Base-by-base conservation (phyloP, 495 filamentous ascomycete genomes). In the Neurospora sp. region DNA sequence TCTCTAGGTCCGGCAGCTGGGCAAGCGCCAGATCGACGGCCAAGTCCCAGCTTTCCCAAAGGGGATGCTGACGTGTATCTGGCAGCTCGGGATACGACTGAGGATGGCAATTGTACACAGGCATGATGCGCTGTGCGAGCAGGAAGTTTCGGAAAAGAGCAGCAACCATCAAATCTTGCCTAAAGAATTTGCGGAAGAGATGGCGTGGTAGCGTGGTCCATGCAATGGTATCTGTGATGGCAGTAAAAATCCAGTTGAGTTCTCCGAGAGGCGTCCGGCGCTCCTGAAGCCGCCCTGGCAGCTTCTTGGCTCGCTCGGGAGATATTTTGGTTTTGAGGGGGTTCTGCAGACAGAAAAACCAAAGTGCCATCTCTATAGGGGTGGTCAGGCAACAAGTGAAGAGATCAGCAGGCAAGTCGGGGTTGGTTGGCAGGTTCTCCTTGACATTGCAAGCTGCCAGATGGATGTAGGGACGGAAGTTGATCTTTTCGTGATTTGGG, bases 181-280 rank as follows among this genome's bases (percentile, higher is more conserved):
- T 85, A 79, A 98, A 99, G 69, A 98, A 92, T 77, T 96, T 96
- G 82, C 96, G 95, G 82, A 99, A 99, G 20, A 97, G 83, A 18
- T 93, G 88, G 4, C 94, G 90, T 9, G 94, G 92, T 12, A 99
- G 83, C 4, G 91, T 93, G 68, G 97, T 98, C 96, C 96, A 99
- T 8, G 96, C 96, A 78, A 99, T 99, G 1, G 96, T 98, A 80
- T 99, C 96, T 2, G 96, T 99, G 72, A 99, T 98, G 16, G 96
- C 96, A 2, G 96, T 99, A 76, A 99, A 97, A 31, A 99, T 99
- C 96, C 96, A 99, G 79, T 98, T 98, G 4, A 99, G 83, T 81
- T 99, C 96, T 61, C 96, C 96, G 47, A 98, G 87, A 1, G 96
- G 96, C 53, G 95, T 98, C 80, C 96, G 85, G n/a, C 96, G 89